phyloP scores from a whole-genome alignment of 1,284 basidiomycete species.

The Coniophora puteana region DNA sequence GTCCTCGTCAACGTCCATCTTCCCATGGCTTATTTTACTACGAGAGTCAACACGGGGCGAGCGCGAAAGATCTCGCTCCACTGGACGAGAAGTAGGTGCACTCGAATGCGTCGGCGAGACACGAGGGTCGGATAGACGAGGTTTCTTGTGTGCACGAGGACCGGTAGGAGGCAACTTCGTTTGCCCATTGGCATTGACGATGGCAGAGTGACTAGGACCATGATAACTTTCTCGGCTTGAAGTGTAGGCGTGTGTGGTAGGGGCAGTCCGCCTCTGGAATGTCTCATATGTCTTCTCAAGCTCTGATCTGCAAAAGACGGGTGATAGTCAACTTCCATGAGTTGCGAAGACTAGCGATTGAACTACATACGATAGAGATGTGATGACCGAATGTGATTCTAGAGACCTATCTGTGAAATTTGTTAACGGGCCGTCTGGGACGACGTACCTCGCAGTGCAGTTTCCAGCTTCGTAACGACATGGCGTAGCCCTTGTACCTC shows the following conservation, averaged over 20 bases:
- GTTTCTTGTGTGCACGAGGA: conserved; percentile 74
- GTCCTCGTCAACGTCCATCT: conserved; percentile 63
- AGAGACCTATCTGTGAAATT: background rate
- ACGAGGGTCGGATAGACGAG: conserved; percentile 58
- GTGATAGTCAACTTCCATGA: conserved; percentile 5
- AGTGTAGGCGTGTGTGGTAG: conserved; percentile 36
- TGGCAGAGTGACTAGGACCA: conserved; percentile 21
- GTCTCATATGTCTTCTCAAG: conserved; percentile 69
- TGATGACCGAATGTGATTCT: conserved; percentile 75
- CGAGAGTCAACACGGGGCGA: conserved; percentile 40
- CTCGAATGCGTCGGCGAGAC: conserved; percentile 35
- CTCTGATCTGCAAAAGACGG: conserved; percentile 42
- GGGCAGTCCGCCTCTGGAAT: conserved; percentile 42
- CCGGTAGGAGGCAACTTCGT: conserved; percentile 67
- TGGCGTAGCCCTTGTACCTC: conserved; percentile 67
- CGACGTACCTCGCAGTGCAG: conserved; percentile 64
- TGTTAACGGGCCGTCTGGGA: conserved; percentile 6
- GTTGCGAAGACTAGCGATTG: conserved; percentile 5
- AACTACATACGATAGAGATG: conserved; percentile 64
- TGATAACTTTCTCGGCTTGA: conserved; percentile 28
- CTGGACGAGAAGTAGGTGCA: conserved; percentile 28
- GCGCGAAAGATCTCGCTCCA: conserved; percentile 23
- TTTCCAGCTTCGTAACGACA: conserved; percentile 63
- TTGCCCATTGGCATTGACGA: conserved; percentile 22
- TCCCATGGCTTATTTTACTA: conserved; percentile 28